Percentiles rank a stretch among this genome's conserved stretches.
Evolutionary conservation across 306 rosid species (phyloP).

Genomic region (Senna tora): DNA sequence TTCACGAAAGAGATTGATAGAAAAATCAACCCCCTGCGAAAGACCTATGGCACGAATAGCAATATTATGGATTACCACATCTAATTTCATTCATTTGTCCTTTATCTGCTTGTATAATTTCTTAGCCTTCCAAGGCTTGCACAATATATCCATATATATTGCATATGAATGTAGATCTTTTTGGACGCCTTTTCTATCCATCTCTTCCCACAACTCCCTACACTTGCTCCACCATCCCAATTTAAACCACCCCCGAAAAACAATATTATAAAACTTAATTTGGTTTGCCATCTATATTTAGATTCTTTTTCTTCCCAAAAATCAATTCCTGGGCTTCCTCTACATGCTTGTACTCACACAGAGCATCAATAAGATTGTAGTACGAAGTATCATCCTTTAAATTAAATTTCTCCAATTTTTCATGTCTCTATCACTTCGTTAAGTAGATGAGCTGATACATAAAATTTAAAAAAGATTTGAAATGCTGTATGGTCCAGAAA

Average conservation of each 20-base stretch:
- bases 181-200: slow-evolving; percentile 68
- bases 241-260: slow-evolving; percentile 82
- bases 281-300: slow-evolving; percentile 39
- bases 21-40: slow-evolving; percentile 79
- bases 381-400: slow-evolving; percentile 71
- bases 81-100: slow-evolving; percentile 60
- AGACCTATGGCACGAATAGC: slow-evolving; percentile 73
- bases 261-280: slow-evolving; percentile 70
- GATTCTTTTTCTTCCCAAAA: slow-evolving; percentile 48
- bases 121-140: slow-evolving; percentile 89
- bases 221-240: slow-evolving; percentile 92
- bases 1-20: slow-evolving; percentile 57
- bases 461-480: slow-evolving; percentile 80
- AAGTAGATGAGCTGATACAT: slow-evolving; percentile 65
- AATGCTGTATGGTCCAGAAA: slow-evolving; percentile 73
- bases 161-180: slow-evolving; percentile 82
- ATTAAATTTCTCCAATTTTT: slow-evolving; percentile 59
- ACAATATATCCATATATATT: slow-evolving; percentile 81
- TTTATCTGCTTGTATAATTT: slow-evolving; percentile 73
- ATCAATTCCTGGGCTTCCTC: slow-evolving; percentile 72
- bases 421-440: slow-evolving; percentile 59
- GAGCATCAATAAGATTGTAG: slow-evolving; percentile 68
- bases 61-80: slow-evolving; percentile 80
- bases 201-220: slow-evolving; percentile 85
- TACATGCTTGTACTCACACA: slow-evolving; percentile 86